phyloP scores from a whole-genome alignment of 306 rosid species.

The Ammopiptanthus mongolicus region DNA sequence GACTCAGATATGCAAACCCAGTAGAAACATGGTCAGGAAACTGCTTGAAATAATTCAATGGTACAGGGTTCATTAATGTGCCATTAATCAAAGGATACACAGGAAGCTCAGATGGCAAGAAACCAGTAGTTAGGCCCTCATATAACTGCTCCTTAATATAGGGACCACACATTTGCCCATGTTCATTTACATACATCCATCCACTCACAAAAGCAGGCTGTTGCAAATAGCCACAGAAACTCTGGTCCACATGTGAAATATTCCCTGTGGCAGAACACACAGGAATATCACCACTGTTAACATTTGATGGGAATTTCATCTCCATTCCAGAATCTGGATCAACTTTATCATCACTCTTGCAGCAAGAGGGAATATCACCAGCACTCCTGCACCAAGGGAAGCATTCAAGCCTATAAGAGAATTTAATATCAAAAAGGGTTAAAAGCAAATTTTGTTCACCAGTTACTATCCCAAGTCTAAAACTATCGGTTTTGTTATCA shows the following conservation, averaged over 20 bases:
- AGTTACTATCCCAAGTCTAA: neutral
- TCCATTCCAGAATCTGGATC: slow-evolving; percentile 40
- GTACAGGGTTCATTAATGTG: slow-evolving; percentile 60
- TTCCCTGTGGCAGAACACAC: slow-evolving; percentile 36
- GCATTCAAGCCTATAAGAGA: slow-evolving; percentile 11
- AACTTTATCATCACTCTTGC: slow-evolving; percentile 38
- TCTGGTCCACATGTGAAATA: slow-evolving; percentile 38
- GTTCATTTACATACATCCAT: slow-evolving; percentile 93
- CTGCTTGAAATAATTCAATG: slow-evolving; percentile 86
- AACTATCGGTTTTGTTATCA: neutral
- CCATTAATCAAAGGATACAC: slow-evolving; percentile 82
- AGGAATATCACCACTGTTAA: slow-evolving; percentile 36
- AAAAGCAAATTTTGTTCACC: neutral
- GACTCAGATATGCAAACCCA: slow-evolving; percentile 63
- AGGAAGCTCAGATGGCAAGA: slow-evolving; percentile 87
- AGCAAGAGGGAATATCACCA: slow-evolving; percentile 33
- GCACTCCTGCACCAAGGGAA: slow-evolving; percentile 26
- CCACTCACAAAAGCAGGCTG: slow-evolving; percentile 65
- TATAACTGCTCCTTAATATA: slow-evolving; percentile 78
- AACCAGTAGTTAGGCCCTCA: slow-evolving; percentile 80
- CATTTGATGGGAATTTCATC: slow-evolving; percentile 63
- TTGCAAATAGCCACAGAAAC: slow-evolving; percentile 40
- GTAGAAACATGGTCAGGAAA: slow-evolving; percentile 88
- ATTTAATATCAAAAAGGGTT: neutral
- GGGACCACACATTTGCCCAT: slow-evolving; percentile 96